Conservation (phyloP, 805 yeast genomes). For the Teunomyces cretensis region DNA sequence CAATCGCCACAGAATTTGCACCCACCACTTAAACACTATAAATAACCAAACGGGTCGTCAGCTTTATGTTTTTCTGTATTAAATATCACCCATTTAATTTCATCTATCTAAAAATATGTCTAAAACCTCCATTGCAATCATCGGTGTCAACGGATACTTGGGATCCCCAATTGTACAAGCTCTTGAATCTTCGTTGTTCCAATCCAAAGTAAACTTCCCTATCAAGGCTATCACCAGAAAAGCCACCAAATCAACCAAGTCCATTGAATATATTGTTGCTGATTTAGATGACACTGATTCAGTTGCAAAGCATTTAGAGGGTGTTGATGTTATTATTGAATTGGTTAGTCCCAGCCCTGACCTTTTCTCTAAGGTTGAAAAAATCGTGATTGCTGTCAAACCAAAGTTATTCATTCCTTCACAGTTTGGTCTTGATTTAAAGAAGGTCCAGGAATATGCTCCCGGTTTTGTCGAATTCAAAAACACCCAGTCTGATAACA, state of each 20-base stretch:
- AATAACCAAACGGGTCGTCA: too few species aligned
- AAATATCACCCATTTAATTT: too few species aligned
- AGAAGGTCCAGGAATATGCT: conserved; percentile 14
- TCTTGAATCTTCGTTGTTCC: conserved; percentile 41
- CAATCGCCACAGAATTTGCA: too few species aligned
- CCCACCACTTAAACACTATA: too few species aligned
- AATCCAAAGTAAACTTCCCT: conserved; percentile 32
- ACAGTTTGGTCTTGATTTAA: conserved; percentile 54
- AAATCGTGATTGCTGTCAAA: conserved; percentile 38
- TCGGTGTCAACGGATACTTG: conserved; percentile 53
- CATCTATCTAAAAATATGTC: neutral
- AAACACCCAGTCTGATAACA: too few species aligned
- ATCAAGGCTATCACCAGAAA: too few species aligned
- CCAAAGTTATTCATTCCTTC: conserved; percentile 58
- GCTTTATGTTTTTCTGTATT: too few species aligned
- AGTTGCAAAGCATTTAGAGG: too few species aligned
- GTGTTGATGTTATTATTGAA: conserved; percentile 26
- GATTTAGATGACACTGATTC: too few species aligned
- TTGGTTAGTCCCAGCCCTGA: conserved; percentile 34
- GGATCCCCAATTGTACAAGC: conserved; percentile 50
- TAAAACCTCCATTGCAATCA: conserved; percentile 42
- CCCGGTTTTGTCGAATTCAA: too few species aligned
- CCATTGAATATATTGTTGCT: too few species aligned
- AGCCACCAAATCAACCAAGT: too few species aligned
- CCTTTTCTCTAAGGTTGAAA: conserved; percentile 32